These are phyloP conservation scores for Monosporozyma aquatica DNA, from an alignment of 805 yeast species.

Conservation along the genomic window DNA sequence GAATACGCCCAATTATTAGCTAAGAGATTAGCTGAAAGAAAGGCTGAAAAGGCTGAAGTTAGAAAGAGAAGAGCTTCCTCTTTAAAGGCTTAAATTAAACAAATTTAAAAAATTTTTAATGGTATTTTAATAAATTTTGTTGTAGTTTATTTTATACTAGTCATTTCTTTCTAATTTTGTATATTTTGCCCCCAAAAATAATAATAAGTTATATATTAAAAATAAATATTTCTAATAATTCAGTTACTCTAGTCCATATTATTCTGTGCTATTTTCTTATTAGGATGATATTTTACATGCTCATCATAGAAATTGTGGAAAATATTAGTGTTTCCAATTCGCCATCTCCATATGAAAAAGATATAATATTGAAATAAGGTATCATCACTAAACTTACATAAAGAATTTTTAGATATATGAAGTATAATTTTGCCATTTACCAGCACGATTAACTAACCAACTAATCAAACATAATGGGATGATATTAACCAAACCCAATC, in stretches of 20 bases:
- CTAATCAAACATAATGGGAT: conserved; percentile 18
- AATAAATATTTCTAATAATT: conserved; percentile 6
- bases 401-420: neutral
- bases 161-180: conserved; percentile 13
- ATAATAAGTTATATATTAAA: conserved; percentile 6
- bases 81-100: conserved; percentile 62
- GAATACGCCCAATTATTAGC: conserved; percentile 99
- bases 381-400: neutral
- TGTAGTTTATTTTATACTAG: conserved; percentile 8
- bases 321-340: too few species aligned
- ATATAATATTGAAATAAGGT: neutral
- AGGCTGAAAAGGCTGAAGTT: conserved; percentile 96
- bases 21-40: conserved; percentile 95
- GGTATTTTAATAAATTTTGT: neutral
- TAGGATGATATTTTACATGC: too few species aligned
- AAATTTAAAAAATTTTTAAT: neutral
- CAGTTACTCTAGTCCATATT: neutral
- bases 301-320: too few species aligned
- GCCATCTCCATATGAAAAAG: too few species aligned
- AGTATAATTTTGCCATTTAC: conserved; percentile 12
- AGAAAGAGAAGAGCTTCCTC: conserved; percentile 99
- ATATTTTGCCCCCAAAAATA: conserved; percentile 13
- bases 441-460: conserved; percentile 16
- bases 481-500: conserved; percentile 34
- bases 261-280: too few species aligned